These are phyloP conservation scores for Boletus huronensis DNA, from an alignment of 768 basidiomycete species.

Conservation along the genomic window DNA sequence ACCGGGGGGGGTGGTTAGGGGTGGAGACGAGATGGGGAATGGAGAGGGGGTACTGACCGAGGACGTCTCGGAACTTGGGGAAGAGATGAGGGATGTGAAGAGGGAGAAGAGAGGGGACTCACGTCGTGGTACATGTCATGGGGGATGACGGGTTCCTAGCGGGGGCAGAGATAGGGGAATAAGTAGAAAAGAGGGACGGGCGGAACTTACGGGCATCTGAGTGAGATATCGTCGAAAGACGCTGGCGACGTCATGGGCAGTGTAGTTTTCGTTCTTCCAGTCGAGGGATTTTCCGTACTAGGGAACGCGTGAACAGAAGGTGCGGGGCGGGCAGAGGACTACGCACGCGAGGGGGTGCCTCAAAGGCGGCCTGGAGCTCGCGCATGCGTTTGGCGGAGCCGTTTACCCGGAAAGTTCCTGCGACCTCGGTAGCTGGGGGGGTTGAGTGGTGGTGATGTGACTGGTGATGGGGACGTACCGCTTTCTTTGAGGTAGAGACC, in stretches of 20 bases:
- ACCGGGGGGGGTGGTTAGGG: conserved; percentile 18
- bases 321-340: neutral
- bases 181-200: neutral
- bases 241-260: conserved; percentile 95
- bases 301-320: conserved; percentile 5
- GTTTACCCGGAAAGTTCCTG: conserved; percentile 92
- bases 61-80: conserved; percentile 69
- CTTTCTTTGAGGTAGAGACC: conserved; percentile 94
- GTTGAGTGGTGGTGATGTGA: neutral
- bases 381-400: conserved; percentile 96
- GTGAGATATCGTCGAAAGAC: conserved; percentile 95
- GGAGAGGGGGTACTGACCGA: conserved; percentile 46
- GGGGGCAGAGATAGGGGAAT: conserved; percentile 8
- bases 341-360: conserved; percentile 78
- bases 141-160: conserved; percentile 92
- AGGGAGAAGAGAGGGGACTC: conserved; percentile 33
- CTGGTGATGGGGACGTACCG: conserved; percentile 42
- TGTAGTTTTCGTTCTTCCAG: conserved; percentile 83
- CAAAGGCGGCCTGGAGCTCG: conserved; percentile 88
- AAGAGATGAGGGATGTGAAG: conserved; percentile 7
- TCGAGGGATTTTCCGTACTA: conserved; percentile 94
- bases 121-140: conserved; percentile 84
- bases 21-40: neutral
- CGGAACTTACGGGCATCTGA: conserved; percentile 82
- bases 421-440: conserved; percentile 74